phyloP scores from a whole-genome alignment of 2,329 filamentous ascomycete genomes.

The Aquanectria penicillioides region DNA sequence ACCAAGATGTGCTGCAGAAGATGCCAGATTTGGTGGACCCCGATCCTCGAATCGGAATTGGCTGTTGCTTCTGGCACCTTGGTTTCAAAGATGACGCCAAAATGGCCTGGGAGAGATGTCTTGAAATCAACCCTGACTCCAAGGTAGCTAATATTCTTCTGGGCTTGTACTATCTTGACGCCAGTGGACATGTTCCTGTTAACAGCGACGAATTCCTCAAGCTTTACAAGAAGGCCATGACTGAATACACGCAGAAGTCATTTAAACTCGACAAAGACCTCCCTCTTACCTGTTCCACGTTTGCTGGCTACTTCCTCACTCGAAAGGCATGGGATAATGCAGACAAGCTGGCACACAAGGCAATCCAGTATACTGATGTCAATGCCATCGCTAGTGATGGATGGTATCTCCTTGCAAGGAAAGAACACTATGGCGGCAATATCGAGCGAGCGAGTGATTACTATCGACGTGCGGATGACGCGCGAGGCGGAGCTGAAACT shows the following conservation, averaged over 20 bases:
- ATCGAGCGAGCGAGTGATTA: conserved; percentile 81
- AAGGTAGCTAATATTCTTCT: conserved; percentile 92
- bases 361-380: conserved; percentile 95
- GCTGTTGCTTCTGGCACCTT: conserved; percentile 96
- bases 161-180: conserved; percentile 88
- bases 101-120: conserved; percentile 85
- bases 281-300: conserved; percentile 88
- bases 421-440: conserved; percentile 86
- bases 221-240: conserved; percentile 94
- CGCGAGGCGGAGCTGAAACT: conserved; percentile 88
- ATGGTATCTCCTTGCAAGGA: conserved; percentile 93
- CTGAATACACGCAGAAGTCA: conserved; percentile 90
- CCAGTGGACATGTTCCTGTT: conserved; percentile 83
- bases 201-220: conserved; percentile 86
- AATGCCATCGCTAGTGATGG: conserved; percentile 97
- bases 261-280: conserved; percentile 94
- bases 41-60: conserved; percentile 94
- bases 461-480: conserved; percentile 90
- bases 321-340: conserved; percentile 83
- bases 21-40: conserved; percentile 91
- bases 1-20: conserved; percentile 87
- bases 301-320: conserved; percentile 89
- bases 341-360: conserved; percentile 87
- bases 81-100: conserved; percentile 95
- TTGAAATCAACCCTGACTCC: conserved; percentile 84